Evolutionary conservation across 495 filamentous ascomycete genomes (phyloP), one percentile per base, ranked within the genome.

Genomic region (Penicillium verhagenii): DNA sequence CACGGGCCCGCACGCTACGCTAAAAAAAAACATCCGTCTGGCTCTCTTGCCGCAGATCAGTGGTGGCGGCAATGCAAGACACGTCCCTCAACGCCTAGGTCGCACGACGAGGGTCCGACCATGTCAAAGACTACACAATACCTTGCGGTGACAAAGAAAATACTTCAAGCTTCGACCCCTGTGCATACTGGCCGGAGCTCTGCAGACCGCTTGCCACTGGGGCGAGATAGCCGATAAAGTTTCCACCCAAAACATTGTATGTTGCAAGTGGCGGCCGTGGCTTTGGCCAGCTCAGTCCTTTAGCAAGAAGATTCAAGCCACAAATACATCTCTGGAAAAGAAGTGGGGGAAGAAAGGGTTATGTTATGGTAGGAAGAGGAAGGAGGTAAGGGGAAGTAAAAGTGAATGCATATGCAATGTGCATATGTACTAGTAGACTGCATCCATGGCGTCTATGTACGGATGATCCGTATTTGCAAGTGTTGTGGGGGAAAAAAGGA

Each of bases 51-150:
- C 19, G 43, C 28, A 51, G 45, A 58, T 61, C 55, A 47, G 57
- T 47, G 56, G 62, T 63, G 60, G 57, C 57, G 54, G 60, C 43
- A 44, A 64, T 61, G 57, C 64, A 61, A 54, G 47, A 59, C 61
- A 64, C 53, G 56, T 44, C 55, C 58, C 50, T 25, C 24, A 50
- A 28, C 33, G 40, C 49, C 33, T 19, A 33, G 35, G 24, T 45
- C 21, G 48, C 39, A 20, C 24, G 49, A 40, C 10, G n/a, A 38
- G 5, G 37, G 52, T 26, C 33, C 9, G 39, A 33, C 40, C 35
- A 28, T 24, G 4, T 54, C 28, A 26, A 53, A 24, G 28, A 10
- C 37, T 14, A 54, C 13, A 43, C 16, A 24, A 33, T 66, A 66
- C 63, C 20, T 57, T 18, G 25, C 23, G 49, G 57, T 57, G 52